Base-by-base conservation (phyloP, 1,284 basidiomycete genomes). In the Cryptococcus maquisensis region DNA sequence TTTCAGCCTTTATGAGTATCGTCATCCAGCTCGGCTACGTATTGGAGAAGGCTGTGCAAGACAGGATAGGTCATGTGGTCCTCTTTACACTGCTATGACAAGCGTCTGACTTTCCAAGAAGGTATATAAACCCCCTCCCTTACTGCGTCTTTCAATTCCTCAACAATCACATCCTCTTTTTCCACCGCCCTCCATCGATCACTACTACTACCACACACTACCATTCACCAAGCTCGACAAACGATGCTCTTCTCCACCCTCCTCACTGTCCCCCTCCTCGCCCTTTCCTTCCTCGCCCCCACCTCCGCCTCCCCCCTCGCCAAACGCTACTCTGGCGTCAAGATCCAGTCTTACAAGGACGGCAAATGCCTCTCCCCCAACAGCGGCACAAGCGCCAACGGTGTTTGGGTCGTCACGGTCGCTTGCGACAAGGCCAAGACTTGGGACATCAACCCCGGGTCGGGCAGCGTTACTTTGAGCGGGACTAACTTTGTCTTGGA, bases 361-460 rank as follows among this genome's bases (percentile, higher is more conserved):
- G 40, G 45, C 21, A 56, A 52, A 37, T 60, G 58, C 40, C 50
- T 60, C 2, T 49, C 51, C 16, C 57, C 54, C 18, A 23, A 38
- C 21, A 52, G 51, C 36, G 38, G 15, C 36, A 45, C 24, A 21
- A 41, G 28, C 40, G 26, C 12, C 36, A 52, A 59, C 42, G 57
- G 57, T 8, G 49, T 52, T 4, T 44, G 21, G 18, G 57, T 59
- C n/a, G 38, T 40, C 20, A 54, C 47, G 4, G 54, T 56, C 13
- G 49, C 41, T 24, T 59, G 57, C 38, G 40, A 49, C 35, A 21
- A 45, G 15, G 58, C 54, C 26, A 18, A 53, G 12, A 13, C 23
- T 26, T 63, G 62, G 62, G 56, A 63, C 48, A 64, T 64, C 53
- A 56, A 50, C 45, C 60, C 59, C 3, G 62, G 62, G 5, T 53